Base-by-base conservation (phyloP, 202 grass and related monocot genomes). In the Alloteropsis angusta region DNA sequence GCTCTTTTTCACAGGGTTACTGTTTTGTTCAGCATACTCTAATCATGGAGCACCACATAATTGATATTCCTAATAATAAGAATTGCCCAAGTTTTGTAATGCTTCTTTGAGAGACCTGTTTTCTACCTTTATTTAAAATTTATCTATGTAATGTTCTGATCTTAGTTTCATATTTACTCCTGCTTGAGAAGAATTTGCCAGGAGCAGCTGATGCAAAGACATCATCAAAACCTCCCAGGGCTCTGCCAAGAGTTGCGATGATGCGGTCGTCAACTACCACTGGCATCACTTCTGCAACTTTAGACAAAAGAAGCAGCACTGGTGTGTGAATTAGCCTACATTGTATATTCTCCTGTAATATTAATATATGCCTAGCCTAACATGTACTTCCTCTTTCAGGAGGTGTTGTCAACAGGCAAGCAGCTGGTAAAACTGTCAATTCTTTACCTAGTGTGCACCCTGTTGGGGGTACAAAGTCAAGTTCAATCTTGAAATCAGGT, bases 261-360 rank as follows among this genome's bases (percentile, higher is more conserved):
- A 74, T 72, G 69, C 80, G 50, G 80, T 80, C 77, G 43, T 77
- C 88, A 58, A 77, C 57, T 61, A 95, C 84, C 56, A 83, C 60
- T 73, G 3, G 72, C 22, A 25, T 22, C 3, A 48, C 56, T 47
- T 75, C 85, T 59, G 72, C 55, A 28, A 50, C 74, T 78, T 39
- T 73, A 39, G 80, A 76, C 9, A 92, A 86, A 90, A 81, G 77
- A 86, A 97, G 83, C 57, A 93, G 85, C 83, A 93, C 81, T 47
- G 87, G 93, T 93, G 30, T 0, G 43, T 56, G 23, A 67, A 76
- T 74, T 36, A 34, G 7, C 28, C 65, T 35, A 22, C 5, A 45
- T 42, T 50, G 34, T 58, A 75, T 89, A 2, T 62, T 75, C 45
- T 68, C 28, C 18, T 6, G 3, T 80, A 41, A 3, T 76, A 44